Evolutionary conservation across 768 basidiomycete species (phyloP).

Genomic region (Gymnopilus junonius): DNA sequence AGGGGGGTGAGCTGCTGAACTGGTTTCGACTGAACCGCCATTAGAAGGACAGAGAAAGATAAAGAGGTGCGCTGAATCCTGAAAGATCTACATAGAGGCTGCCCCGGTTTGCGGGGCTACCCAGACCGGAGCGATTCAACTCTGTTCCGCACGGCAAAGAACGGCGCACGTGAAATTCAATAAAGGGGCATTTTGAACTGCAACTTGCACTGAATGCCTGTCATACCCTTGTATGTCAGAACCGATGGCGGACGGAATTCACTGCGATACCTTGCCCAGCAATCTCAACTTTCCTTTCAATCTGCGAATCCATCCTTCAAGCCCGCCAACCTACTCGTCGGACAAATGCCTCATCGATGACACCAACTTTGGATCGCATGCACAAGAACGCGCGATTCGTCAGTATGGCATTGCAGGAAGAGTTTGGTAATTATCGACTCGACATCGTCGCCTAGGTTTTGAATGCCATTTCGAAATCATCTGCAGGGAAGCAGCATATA

Average conservation of each 20-base stretch:
- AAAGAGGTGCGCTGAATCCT: slow-evolving; percentile 22
- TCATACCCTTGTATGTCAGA: background rate
- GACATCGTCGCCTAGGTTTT: slow-evolving; percentile 2
- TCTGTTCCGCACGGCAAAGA: slow-evolving; percentile 3
- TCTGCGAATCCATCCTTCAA: slow-evolving; percentile 30
- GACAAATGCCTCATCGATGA: slow-evolving; percentile 14
- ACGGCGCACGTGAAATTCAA: slow-evolving; percentile 11
- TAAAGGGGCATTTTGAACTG: too few relatives aligned
- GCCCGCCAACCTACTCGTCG: slow-evolving; percentile 5
- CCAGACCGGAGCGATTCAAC: slow-evolving; percentile 17
- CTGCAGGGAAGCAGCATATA: slow-evolving; percentile 76
- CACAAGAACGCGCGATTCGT: slow-evolving; percentile 64
- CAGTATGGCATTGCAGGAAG: slow-evolving; percentile 84
- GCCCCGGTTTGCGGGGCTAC: slow-evolving; percentile 25
- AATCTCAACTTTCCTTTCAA: slow-evolving; percentile 42
- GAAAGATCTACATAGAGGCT: slow-evolving; percentile 11
- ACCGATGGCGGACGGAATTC: slow-evolving; percentile 2
- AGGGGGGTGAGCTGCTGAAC: slow-evolving; percentile 79
- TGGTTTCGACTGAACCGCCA: slow-evolving; percentile 62
- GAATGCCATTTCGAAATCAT: slow-evolving; percentile 1
- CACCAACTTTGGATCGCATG: slow-evolving; percentile 32
- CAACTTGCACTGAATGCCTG: background rate
- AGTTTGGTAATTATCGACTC: slow-evolving; percentile 63
- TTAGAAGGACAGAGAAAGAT: slow-evolving; percentile 26
- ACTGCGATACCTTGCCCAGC: too few relatives aligned